Conservation (phyloP, 2,329 filamentous ascomycete species). For the Penicillium sp. region DNA sequence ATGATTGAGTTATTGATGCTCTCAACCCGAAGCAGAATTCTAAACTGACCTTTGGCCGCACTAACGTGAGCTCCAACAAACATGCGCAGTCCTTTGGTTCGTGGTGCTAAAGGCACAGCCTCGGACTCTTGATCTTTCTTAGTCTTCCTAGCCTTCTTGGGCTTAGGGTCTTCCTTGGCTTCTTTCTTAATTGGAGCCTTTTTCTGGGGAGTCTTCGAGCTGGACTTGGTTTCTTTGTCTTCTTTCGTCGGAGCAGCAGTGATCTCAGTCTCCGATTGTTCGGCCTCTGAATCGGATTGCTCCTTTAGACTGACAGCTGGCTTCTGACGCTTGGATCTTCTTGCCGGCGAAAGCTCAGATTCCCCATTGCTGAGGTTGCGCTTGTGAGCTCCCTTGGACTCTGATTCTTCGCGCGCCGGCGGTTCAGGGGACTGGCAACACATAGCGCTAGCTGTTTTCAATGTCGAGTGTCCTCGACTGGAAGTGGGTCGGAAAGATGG, state of each 20-base stretch:
- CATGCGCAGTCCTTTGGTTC: constrained; percentile 74
- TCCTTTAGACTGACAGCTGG: constrained; percentile 23
- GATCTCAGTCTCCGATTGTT: constrained; percentile 20
- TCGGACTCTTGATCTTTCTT: constrained; percentile 58
- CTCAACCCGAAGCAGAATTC: background rate
- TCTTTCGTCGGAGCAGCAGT: constrained; percentile 4
- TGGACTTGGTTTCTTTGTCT: constrained; percentile 3
- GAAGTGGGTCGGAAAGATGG: background rate
- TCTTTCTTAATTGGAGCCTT: constrained; percentile 17
- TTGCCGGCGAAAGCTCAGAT: constrained; percentile 25
- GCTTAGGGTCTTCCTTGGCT: constrained; percentile 31
- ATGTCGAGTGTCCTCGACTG: background rate
- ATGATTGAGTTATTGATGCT: constrained; percentile 12
- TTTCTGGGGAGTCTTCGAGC: constrained; percentile 14
- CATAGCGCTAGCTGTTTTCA: background rate
- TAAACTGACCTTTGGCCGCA: constrained; percentile 72
- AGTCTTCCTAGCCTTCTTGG: constrained; percentile 56
- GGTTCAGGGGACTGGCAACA: constrained; percentile 1
- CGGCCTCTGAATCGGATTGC: constrained; percentile 15
- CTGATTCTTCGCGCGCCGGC: constrained; percentile 6
- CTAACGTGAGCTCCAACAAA: constrained; percentile 92
- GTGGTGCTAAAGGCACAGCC: constrained; percentile 64
- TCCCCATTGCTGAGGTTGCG: constrained; percentile 29
- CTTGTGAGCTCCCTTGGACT: constrained; percentile 24
- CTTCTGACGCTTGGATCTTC: constrained; percentile 35